These are phyloP conservation scores for Yamadazyma jaroonii DNA, from an alignment of 1,139 yeast species.

Conservation along the genomic window DNA sequence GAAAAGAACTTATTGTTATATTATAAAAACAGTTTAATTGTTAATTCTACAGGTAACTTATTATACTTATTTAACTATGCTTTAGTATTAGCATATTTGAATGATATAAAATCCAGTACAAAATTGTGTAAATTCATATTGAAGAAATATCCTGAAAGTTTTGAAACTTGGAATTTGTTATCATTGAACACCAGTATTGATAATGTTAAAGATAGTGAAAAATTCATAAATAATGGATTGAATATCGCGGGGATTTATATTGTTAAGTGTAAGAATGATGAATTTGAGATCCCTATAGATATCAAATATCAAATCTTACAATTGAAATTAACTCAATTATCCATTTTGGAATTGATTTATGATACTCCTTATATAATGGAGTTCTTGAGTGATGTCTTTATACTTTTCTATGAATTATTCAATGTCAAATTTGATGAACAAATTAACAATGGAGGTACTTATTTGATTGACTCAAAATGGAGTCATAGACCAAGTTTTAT, in stretches of 20 bases:
- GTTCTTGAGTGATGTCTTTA: slow-evolving; percentile 63
- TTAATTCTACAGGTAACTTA: slow-evolving; percentile 38
- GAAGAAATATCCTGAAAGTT: slow-evolving; percentile 42
- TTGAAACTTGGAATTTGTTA: slow-evolving; percentile 46
- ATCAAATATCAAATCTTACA: slow-evolving; percentile 61
- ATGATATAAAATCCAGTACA: slow-evolving; percentile 26
- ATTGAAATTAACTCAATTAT: slow-evolving; percentile 72
- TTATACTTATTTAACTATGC: slow-evolving; percentile 37
- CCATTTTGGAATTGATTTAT: slow-evolving; percentile 61
- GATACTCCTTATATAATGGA: slow-evolving; percentile 66
- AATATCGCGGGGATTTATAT: slow-evolving; percentile 43
- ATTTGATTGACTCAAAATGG: slow-evolving; percentile 28
- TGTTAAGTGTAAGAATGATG: slow-evolving; percentile 27
- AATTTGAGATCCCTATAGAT: slow-evolving; percentile 26
- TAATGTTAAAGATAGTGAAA: slow-evolving; percentile 31
- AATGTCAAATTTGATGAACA: slow-evolving; percentile 25
- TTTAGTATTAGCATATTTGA: slow-evolving; percentile 30
- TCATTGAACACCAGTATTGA: slow-evolving; percentile 20
- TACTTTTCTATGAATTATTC: slow-evolving; percentile 56
- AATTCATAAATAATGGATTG: slow-evolving; percentile 40
- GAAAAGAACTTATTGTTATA: slow-evolving; percentile 19
- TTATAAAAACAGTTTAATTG: slow-evolving; percentile 37
- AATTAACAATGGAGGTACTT: slow-evolving; percentile 8
- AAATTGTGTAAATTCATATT: slow-evolving; percentile 43
- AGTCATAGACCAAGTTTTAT: slow-evolving; percentile 48